Evolutionary conservation across 2,329 filamentous ascomycete species (phyloP), one percentile per base, ranked within the genome.

Genomic region (Neoarthrinium moseri): DNA sequence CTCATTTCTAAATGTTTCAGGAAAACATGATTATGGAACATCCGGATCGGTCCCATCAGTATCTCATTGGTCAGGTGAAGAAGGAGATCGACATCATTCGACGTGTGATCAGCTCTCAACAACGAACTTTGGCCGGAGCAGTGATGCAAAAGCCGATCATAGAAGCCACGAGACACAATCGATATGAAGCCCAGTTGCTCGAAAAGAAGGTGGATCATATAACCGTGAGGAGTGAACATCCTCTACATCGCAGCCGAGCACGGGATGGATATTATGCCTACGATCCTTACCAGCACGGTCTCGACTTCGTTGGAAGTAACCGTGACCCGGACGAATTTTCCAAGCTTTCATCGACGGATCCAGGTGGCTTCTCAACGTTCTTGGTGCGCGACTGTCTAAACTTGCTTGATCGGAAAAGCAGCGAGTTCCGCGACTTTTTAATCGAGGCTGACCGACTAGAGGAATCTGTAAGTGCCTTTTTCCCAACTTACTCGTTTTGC

Each of bases 21-120:
- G 68, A 72, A 46, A 65, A 64, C 13, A 62, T 68, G 3, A 71
- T 75, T 6, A 64, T 63, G 3, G 66, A 68, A 18, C 62, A 63
- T 4, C 68, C 70, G 2, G 65, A 72, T 32, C 63, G 69, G 17
- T 65, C 66, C 2, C 67, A 69, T 30, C 67, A 74, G 45, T 65
- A 69, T 40, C 60, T 63, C 13, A 60, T 75, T 40, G 64, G 65
- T 29, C 60, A 71, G 12, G 59, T 73, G 1, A 62, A 65, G 15
- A 66, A 73, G 45, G 71, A 75, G 48, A 56, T 73, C 23, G 54
- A 56, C 17, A 62, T 69, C 15, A 61, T 74, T 20, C 63, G 58
- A 32, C 58, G 62, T 21, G 68, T 63, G 2, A 49, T 72, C 21
- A 50, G 45, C 18, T 61, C 57, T 20, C 69, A 72, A 45, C 55